Evolutionary conservation across 2,329 filamentous ascomycete species (phyloP).

Genomic region (Stachybotrys chlorohalonatus): DNA sequence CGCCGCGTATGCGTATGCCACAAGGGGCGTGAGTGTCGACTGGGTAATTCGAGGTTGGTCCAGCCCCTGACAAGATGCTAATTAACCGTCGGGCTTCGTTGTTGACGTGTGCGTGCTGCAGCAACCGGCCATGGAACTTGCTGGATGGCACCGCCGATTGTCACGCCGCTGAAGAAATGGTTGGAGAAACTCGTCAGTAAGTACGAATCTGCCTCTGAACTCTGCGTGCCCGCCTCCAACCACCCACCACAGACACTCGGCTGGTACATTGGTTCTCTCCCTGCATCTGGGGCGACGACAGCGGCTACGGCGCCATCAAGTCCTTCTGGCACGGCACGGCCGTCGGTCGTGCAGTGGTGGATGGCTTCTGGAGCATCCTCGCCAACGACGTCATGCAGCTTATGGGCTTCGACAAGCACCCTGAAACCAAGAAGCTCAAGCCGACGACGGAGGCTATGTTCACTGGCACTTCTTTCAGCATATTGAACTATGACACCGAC

Average conservation of each 20-base stretch:
- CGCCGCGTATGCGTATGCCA: constrained; percentile 5
- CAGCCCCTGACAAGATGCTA: not conserved
- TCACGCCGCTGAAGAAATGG: not conserved
- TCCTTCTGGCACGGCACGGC: constrained; percentile 48
- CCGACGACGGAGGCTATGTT: constrained; percentile 37
- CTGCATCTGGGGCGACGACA: constrained; percentile 59
- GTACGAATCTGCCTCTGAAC: not conserved
- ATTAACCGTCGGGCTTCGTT: not conserved
- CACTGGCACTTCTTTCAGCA: constrained; percentile 41
- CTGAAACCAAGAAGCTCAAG: constrained; percentile 43
- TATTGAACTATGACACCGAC: constrained; percentile 50
- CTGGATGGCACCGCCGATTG: constrained; percentile 1
- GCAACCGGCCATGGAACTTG: not conserved
- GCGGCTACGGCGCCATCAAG: constrained; percentile 47
- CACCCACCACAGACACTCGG: not conserved
- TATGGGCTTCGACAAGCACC: constrained; percentile 45
- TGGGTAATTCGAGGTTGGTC: constrained; percentile 7
- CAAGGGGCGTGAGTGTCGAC: constrained; percentile 6
- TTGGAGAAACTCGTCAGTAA: constrained; percentile 1
- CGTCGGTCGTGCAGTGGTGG: constrained; percentile 42
- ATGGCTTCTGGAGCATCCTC: constrained; percentile 43
- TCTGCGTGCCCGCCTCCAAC: not conserved
- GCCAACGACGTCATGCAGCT: constrained; percentile 43
- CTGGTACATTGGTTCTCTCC: constrained; percentile 56
- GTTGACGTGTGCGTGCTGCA: not conserved